Conservation (phyloP, 768 basidiomycete species). For the Rhizopogon vinicolor region DNA sequence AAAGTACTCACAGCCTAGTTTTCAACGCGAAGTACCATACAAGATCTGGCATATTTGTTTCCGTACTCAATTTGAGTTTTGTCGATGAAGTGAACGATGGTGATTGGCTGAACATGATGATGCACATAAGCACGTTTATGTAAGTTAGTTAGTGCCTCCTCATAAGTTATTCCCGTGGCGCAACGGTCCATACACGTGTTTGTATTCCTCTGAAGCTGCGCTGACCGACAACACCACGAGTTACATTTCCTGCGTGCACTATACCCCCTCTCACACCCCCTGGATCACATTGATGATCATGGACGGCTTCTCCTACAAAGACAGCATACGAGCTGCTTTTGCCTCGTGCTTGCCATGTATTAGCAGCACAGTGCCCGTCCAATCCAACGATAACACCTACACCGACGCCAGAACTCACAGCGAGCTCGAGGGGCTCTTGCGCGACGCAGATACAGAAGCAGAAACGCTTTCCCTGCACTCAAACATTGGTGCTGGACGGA, state of each 20-base stretch:
- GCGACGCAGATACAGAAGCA: slow-evolving; percentile 48
- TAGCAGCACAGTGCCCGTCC: slow-evolving; percentile 22
- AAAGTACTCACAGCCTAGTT: neutral
- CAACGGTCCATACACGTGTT: neutral
- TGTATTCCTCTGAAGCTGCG: neutral
- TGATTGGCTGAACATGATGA: too few relatives aligned
- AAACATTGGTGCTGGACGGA: slow-evolving; percentile 38
- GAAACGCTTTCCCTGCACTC: slow-evolving; percentile 67
- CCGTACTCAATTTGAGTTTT: neutral
- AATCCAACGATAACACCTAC: slow-evolving; percentile 8
- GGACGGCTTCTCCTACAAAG: slow-evolving; percentile 57
- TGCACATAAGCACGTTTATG: too few relatives aligned
- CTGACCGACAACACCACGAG: too few relatives aligned
- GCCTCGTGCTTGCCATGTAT: slow-evolving; percentile 60
- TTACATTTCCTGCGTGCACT: neutral
- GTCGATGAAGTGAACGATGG: too few relatives aligned
- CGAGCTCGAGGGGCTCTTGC: slow-evolving; percentile 50
- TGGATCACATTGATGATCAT: slow-evolving; percentile 17
- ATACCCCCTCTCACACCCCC: too few relatives aligned
- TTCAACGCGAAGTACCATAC: neutral
- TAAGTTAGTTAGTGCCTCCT: too few relatives aligned
- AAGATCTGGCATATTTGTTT: neutral
- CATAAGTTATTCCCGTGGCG: too few relatives aligned
- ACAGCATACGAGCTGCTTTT: slow-evolving; percentile 53
- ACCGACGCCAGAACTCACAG: slow-evolving; percentile 26